Evolutionary conservation across 805 yeast species (phyloP).

Genomic region (Lipomyces yamanashiensis): DNA sequence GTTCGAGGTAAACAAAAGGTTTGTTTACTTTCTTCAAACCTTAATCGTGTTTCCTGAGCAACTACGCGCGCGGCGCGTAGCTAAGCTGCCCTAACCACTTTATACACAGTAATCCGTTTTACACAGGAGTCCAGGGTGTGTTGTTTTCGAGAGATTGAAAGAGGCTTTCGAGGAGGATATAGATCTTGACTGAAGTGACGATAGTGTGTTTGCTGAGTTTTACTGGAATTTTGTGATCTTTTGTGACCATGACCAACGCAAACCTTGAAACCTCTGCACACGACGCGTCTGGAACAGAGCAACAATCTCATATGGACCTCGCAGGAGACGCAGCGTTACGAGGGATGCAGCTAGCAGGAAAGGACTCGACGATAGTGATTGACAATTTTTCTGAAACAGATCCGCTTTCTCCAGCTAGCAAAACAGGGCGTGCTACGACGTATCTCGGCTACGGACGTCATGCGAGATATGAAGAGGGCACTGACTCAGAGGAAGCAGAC

Average conservation of each 20-base stretch:
- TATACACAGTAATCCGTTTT: not conserved
- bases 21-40: slow-evolving; percentile 7
- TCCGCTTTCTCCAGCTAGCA: not conserved
- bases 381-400: slow-evolving; percentile 5
- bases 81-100: slow-evolving; percentile 2
- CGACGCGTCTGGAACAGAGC: slow-evolving; percentile 9
- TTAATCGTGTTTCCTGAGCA: slow-evolving; percentile 23
- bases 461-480: not conserved
- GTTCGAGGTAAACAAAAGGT: slow-evolving; percentile 3
- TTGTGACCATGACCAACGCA: not conserved
- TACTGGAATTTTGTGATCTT: not conserved
- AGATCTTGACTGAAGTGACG: too few relatives aligned
- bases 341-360: slow-evolving; percentile 1
- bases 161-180: too few relatives aligned
- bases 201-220: too few relatives aligned
- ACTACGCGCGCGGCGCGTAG: slow-evolving; percentile 8
- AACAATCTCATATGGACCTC: not conserved
- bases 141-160: too few relatives aligned
- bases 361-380: slow-evolving; percentile 15
- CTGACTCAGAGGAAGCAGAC: slow-evolving; percentile 7
- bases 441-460: not conserved
- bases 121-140: not conserved
- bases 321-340: not conserved
- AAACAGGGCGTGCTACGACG: not conserved
- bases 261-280: not conserved